Conservation (phyloP, 2,329 filamentous ascomycete species). For the Mollisiaceae sp. region DNA sequence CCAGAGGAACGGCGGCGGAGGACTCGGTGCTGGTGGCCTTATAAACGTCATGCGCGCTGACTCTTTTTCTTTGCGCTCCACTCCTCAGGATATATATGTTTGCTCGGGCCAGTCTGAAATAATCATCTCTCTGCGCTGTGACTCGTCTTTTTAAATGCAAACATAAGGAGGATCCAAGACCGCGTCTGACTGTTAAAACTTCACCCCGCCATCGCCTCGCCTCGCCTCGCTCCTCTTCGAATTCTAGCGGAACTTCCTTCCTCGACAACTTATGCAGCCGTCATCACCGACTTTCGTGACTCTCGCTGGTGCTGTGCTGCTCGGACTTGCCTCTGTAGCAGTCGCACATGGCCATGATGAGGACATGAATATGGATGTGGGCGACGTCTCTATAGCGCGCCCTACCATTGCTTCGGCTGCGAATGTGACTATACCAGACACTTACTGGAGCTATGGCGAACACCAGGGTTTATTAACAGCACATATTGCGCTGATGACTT, state of each 20-base stretch:
- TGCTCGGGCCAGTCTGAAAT: not conserved
- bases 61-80: constrained; percentile 2
- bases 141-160: not conserved
- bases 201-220: constrained; percentile 1
- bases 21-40: not conserved
- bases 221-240: not conserved
- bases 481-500: constrained; percentile 71
- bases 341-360: constrained; percentile 38
- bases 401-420: constrained; percentile 15
- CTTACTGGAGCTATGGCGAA: constrained; percentile 49
- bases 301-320: constrained; percentile 26
- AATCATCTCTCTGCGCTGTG: not conserved
- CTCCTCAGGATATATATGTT: not conserved
- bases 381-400: constrained; percentile 5
- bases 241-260: not conserved
- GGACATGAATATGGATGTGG: constrained; percentile 42
- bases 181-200: not conserved
- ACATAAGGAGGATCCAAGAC: not conserved
- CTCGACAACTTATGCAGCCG: constrained; percentile 28
- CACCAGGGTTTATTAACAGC: constrained; percentile 49
- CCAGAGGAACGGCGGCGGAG: not conserved
- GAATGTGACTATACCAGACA: constrained; percentile 39
- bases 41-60: constrained; percentile 1
- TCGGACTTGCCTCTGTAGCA: constrained; percentile 29
- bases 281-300: constrained; percentile 9